phyloP scores from a whole-genome alignment of 2,329 filamentous ascomycete species.

The Apiospora saccharicola region DNA sequence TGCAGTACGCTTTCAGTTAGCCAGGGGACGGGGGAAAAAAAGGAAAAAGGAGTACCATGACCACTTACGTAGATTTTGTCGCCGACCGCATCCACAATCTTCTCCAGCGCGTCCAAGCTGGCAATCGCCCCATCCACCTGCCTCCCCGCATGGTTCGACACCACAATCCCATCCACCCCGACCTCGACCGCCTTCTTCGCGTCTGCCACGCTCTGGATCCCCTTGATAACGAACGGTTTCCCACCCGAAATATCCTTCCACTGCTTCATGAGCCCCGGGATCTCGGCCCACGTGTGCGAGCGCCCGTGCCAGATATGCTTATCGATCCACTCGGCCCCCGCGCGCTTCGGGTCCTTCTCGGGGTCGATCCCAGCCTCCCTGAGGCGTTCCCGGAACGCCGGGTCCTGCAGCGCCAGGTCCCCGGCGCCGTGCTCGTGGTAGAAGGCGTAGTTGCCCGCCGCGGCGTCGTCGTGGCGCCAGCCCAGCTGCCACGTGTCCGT shows the following conservation, averaged over 20 bases:
- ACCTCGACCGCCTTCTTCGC: slow-evolving; percentile 63
- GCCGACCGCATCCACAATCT: slow-evolving; percentile 55
- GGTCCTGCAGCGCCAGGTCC: slow-evolving; percentile 65
- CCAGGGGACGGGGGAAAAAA: too few relatives aligned
- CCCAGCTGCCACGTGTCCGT: slow-evolving; percentile 70
- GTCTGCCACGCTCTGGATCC: slow-evolving; percentile 67
- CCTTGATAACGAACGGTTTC: slow-evolving; percentile 67
- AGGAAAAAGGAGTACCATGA: slow-evolving; percentile 11
- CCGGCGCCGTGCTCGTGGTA: slow-evolving; percentile 64
- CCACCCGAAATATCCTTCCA: slow-evolving; percentile 67
- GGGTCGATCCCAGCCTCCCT: slow-evolving; percentile 61
- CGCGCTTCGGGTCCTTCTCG: slow-evolving; percentile 57
- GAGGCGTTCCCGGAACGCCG: slow-evolving; percentile 63
- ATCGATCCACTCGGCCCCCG: slow-evolving; percentile 69
- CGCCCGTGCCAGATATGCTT: slow-evolving; percentile 67
- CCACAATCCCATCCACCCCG: slow-evolving; percentile 67
- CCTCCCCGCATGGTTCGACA: slow-evolving; percentile 64
- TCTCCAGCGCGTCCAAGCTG: slow-evolving; percentile 66
- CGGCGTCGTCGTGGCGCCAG: slow-evolving; percentile 66
- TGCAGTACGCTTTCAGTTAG: too few relatives aligned
- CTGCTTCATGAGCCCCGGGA: slow-evolving; percentile 65
- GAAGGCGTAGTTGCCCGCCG: slow-evolving; percentile 67
- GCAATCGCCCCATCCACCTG: slow-evolving; percentile 68
- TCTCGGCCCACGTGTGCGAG: slow-evolving; percentile 69
- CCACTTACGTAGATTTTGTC: slow-evolving; percentile 40